Evolutionary conservation across 2,329 filamentous ascomycete species (phyloP), one percentile per base, ranked within the genome.

Genomic region (Penicillium vulpinum): DNA sequence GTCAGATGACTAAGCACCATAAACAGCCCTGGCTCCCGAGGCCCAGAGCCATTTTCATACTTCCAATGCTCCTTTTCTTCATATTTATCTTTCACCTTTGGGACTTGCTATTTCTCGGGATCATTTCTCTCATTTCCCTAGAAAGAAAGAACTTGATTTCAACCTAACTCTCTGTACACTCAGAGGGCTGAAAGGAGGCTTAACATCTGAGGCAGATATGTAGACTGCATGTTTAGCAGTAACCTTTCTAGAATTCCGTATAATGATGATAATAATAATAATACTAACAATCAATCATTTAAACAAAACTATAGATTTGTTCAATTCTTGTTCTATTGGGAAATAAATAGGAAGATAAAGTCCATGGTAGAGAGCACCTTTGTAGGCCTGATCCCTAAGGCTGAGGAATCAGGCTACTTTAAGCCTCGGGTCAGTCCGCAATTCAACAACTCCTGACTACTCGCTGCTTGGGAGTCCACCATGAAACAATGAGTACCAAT

Each of bases 1-100:
- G 51, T 54, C 51, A 54, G 35, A 54, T 54, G 51, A 54, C 51
- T 54, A 15, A 53, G 33, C 51, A 51, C 10, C 2, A 22, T 8
- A 21, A 15, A n/a, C 22, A 4, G n/a, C n/a, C n/a, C 31, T 15
- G 3, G 4, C 18, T 15, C 38, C 9, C 26, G 9, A 9, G 5
- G 26, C 7, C 6, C 21, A 9, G 18, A 18, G 21, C 21, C 1
- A 41, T 16, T 44, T 44, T 44, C 10, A 44, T 44, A 44, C 24
- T 44, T 44, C 15, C 21, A 24, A n/a, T n/a, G 9, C 3, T 11
- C 16, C 15, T 26, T 26, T 24, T 9, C 11, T 8, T 7, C 4
- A 7, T 36, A 8, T 9, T 24, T 22, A 41, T 41, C 22, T 43
- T 41, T 24, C 16, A 18, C 18, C 40, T 18, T 43, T 41, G 7